Evolutionary conservation across 2,329 filamentous ascomycete genomes (phyloP), one percentile per base, ranked within the genome.

Genomic region (Daldinia sp.): DNA sequence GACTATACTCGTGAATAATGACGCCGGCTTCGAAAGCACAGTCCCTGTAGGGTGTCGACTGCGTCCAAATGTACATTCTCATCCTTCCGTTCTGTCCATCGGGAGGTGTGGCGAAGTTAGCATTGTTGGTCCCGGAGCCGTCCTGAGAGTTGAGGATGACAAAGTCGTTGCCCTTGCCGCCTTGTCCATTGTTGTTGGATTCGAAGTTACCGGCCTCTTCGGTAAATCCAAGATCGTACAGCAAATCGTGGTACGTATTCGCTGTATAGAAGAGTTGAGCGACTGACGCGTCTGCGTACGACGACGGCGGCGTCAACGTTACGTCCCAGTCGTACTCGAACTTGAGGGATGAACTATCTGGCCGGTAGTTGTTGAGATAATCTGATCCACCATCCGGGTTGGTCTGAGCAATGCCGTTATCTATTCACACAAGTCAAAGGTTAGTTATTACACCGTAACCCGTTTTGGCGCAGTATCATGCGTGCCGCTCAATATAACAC

Each of bases 161-260:
- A 43, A 79, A 79, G 67, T 88, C 86, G 51, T 76, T 76, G 10
- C 80, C 84, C 3, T 65, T 41, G 15, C 86, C 86, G 3, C 85
- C 85, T 37, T 77, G 72, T 43, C 80, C 82, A 63, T 83, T 80
- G 77, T 87, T 87, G 76, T 85, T 83, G 53, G 74, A 69, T 74
- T 88, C 80, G 73, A 88, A 88, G 75, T 88, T 88, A 4, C 85
- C 85, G 0, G 86, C 85, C 0, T 67, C 72, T 73, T 88, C 85
- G 32, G 77, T 83, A 73, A 88, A 88, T 4, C 86, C 85, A 0
- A 88, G 80, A 4, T 76, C 71, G 67, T 87, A 83, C 8, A 88
- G 78, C 0, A 88, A 71, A 58, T 88, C 86, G 68, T 88, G 86
- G 74, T 84, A 87, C 30, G 77, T 79, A 77, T 88, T 87, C 30